Base-by-base conservation (phyloP, 208 protist genomes). In the Lotmaria passim region DNA sequence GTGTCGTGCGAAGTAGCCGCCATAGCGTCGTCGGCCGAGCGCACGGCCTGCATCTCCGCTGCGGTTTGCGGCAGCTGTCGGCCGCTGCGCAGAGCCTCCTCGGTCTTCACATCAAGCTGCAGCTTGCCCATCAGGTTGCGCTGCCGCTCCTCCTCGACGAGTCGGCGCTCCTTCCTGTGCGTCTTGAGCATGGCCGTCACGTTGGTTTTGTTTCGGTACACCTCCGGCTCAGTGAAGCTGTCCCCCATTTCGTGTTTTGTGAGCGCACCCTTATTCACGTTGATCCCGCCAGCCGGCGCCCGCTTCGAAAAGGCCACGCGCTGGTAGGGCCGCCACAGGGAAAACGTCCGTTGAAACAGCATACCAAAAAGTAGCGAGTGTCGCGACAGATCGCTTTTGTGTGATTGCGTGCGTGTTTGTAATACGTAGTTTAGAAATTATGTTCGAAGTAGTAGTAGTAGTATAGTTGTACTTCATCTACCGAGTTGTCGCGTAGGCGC, bases 171-270 rank as follows among this genome's bases (percentile, higher is more conserved):
- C 47, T 92, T 92, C 5, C 63, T 61, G 39, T 51, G 36, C 7
- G 75, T 79, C 62, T 91, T 93, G 3, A 85, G 71, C 26, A 83
- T 71, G n/a, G 83, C 82, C 33, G 84, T 83, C 19, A 90, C 63
- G 53, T 77, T 93, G 17, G 63, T 85, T 28, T 62, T 78, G 63
- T 75, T 95, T 10, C 80, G 79, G 70, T 95, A 95, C 55, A 93
- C 86, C 11, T 63, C 53, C 10, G 82, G 85, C 21, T 95, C 87
- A 1, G 90, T 86, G 56, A 93, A 93, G 36, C 75, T 77, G 69
- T 95, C 90, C 12, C 90, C 90, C 26, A 58, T 68, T 34, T 95
- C 87, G 0, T 15, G 23, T 5, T 44, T n/a, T 5, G 74, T 87
- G 0, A 95, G 64, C 0, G 79, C 55, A 10, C 87, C 87, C 5